A percentile compares a stretch with the other conserved stretches of the same genome.
phyloP scores from a whole-genome alignment of 192 early-diverging fungal species.

The Backusella tuberculispora region DNA sequence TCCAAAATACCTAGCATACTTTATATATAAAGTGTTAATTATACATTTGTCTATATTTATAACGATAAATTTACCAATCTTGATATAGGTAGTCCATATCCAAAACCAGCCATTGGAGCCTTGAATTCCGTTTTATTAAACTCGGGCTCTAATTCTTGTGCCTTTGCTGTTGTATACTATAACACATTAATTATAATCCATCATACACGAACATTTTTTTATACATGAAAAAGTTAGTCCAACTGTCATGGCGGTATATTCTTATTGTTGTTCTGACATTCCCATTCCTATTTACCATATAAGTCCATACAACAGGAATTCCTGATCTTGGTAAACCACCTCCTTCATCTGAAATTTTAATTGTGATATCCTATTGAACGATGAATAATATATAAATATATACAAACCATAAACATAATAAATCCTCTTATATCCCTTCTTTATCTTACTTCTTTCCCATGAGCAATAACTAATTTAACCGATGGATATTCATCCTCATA shows the following conservation, averaged over 20 bases:
- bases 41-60: not conserved
- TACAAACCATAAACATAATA: not conserved
- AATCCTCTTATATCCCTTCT: no score
- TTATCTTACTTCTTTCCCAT: conserved; percentile 66
- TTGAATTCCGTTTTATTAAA: conserved; percentile 78
- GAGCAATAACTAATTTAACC: conserved; percentile 88
- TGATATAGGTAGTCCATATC: conserved; percentile 93
- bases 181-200: not conserved
- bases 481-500: conserved; percentile 83
- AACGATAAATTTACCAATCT: conserved; percentile 48
- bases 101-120: conserved; percentile 86
- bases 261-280: not conserved
- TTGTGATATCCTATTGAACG: conserved; percentile 82
- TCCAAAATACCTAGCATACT: conserved; percentile 95
- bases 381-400: not conserved
- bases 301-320: conserved; percentile 92
- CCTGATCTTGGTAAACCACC: conserved; percentile 89
- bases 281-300: conserved; percentile 62
- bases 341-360: conserved; percentile 96
- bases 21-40: conserved; percentile 10
- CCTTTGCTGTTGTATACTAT: conserved; percentile 73
- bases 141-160: conserved; percentile 70
- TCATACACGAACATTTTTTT: no score
- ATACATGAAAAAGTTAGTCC: not conserved
- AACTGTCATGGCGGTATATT: not conserved